Evolutionary conservation across 805 yeast genomes (phyloP).

Genomic region (Candida vaughaniae): DNA sequence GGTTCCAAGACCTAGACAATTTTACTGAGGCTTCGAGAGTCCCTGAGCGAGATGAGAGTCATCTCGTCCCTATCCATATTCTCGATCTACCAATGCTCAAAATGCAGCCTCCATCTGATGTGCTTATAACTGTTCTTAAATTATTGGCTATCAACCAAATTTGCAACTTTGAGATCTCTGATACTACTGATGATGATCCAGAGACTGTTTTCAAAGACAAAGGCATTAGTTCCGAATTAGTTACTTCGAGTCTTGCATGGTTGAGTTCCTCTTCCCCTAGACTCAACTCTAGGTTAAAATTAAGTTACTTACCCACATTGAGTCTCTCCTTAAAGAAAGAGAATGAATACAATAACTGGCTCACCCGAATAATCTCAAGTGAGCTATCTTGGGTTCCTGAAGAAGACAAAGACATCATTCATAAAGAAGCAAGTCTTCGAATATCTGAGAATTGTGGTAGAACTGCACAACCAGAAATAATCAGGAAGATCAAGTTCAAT

Average conservation of each 20-base stretch:
- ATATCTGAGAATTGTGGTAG: slow-evolving; percentile 83
- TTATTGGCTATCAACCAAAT: slow-evolving; percentile 50
- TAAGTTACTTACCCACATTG: slow-evolving; percentile 26
- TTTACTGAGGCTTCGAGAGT: too few relatives aligned
- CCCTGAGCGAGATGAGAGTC: slow-evolving; percentile 15
- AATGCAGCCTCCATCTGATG: slow-evolving; percentile 45
- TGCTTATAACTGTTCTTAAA: slow-evolving; percentile 43
- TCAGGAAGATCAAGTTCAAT: slow-evolving; percentile 55
- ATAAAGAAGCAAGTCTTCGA: slow-evolving; percentile 58
- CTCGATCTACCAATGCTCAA: slow-evolving; percentile 60
- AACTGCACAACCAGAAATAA: slow-evolving; percentile 73
- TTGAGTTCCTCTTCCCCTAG: slow-evolving; percentile 33
- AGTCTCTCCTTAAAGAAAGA: slow-evolving; percentile 25
- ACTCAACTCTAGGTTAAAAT: slow-evolving; percentile 20
- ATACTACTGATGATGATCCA: slow-evolving; percentile 1
- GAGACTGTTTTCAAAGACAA: slow-evolving; percentile 30
- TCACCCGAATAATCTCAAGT: slow-evolving; percentile 50
- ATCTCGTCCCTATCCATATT: slow-evolving; percentile 43
- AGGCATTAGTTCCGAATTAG: slow-evolving; percentile 22
- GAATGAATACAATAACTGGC: slow-evolving; percentile 42
- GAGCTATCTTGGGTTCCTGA: slow-evolving; percentile 48
- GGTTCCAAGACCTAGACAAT: background rate
- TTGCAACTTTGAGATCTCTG: slow-evolving; percentile 44
- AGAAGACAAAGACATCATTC: slow-evolving; percentile 38
- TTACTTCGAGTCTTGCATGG: slow-evolving; percentile 44